Evolutionary conservation across 2,329 filamentous ascomycete genomes (phyloP), one percentile per base, ranked within the genome.

Genomic region (Pestalotiopsis sp.): DNA sequence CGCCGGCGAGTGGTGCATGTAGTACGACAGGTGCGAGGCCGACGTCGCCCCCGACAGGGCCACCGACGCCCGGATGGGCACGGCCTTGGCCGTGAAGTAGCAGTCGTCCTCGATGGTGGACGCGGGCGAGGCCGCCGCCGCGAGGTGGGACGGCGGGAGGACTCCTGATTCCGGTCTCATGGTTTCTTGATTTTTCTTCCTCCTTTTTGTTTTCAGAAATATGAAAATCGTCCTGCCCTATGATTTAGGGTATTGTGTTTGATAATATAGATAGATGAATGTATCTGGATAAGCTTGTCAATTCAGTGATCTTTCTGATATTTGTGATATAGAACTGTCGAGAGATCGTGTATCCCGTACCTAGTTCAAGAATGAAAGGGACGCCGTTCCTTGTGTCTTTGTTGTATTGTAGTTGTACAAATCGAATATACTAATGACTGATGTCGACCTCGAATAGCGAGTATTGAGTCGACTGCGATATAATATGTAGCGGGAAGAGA

Each of bases 21-120:
- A 64, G 61, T 20, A 36, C 14, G 59, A 62, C 6, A 39, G 36
- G 38, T 27, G 38, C 38, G 36, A 49, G n/a, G 45, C 13, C 23
- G n/a, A 25, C 5, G 39, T n/a, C n/a, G 41, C 41, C 3, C 36
- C 49, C 13, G 49, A 23, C 41, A 23, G 13, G n/a, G 49, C 41
- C 20, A 52, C 39, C 20, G 63, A 66, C 12, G 63, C 39, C 14
- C 49, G 63, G 41, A 66, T 58, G 20, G 63, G 49, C n/a, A 66
- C 63, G 11, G 63, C 63, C 49, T 66, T 66, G 45, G 41, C 63
- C n/a, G 63, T 66, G 49, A 66, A 66, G 49, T 66, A 66, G 63
- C 49, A 31, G 45, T 57, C 63, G 14, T 41, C n/a, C 31, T 20
- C 11, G 17, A 39, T 38, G 31, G 59, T 36, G 31, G 59, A 62